A percentile compares a stretch with the other conserved stretches of the same genome.
These are phyloP conservation scores for Ceratocystis papillata DNA, from an alignment of 2,329 filamentous ascomycete genomes.

Conservation along the genomic window DNA sequence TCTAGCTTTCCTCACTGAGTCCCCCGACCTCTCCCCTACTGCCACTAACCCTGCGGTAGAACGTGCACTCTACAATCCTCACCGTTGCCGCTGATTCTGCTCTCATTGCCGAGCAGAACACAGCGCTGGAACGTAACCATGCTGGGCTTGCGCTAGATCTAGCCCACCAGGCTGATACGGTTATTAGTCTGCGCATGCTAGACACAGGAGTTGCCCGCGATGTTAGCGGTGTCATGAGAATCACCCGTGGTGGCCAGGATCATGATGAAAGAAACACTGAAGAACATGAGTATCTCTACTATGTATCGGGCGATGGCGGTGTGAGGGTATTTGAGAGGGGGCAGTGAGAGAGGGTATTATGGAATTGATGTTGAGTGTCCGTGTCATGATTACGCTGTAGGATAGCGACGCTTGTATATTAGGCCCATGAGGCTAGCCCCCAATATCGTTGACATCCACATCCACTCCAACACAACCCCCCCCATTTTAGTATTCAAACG, in stretches of 20 bases:
- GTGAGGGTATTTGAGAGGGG: conserved; percentile 80
- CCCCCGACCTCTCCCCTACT: conserved; percentile 40
- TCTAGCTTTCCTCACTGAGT: conserved; percentile 35
- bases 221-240: conserved; percentile 75
- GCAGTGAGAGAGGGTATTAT: not conserved
- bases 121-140: conserved; percentile 58
- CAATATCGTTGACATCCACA: too few species aligned
- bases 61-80: conserved; percentile 54
- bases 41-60: conserved; percentile 33
- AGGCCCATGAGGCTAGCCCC: too few species aligned
- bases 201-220: conserved; percentile 85
- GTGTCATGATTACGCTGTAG: too few species aligned
- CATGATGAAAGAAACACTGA: conserved; percentile 32
- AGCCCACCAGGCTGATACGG: conserved; percentile 63
- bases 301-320: conserved; percentile 65
- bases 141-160: conserved; percentile 58
- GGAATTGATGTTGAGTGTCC: too few species aligned
- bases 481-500: not conserved
- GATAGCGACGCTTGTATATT: too few species aligned
- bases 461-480: too few species aligned
- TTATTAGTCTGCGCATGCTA: conserved; percentile 62
- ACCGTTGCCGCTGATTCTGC: conserved; percentile 63
- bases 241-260: conserved; percentile 47
- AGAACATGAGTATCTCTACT: conserved; percentile 68
- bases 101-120: conserved; percentile 50